These are phyloP conservation scores for Phoma sp. DNA, from an alignment of 2,329 filamentous ascomycete species.

Conservation along the genomic window DNA sequence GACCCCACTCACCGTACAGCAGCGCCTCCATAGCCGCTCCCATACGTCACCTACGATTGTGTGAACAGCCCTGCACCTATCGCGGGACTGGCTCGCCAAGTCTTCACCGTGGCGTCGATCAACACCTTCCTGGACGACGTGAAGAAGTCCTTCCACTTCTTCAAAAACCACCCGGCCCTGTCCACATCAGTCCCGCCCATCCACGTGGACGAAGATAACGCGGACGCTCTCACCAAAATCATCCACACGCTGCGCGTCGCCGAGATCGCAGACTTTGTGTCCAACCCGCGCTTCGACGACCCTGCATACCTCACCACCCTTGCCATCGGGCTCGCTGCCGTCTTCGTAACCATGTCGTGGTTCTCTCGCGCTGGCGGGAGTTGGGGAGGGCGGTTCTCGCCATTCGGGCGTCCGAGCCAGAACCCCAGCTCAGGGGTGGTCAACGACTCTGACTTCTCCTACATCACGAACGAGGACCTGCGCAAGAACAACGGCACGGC, in stretches of 20 bases:
- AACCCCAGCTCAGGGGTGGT: slow-evolving; percentile 59
- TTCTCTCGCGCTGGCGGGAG: slow-evolving; percentile 51
- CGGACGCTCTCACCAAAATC: slow-evolving; percentile 30
- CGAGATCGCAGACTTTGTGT: slow-evolving; percentile 34
- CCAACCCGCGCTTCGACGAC: slow-evolving; percentile 42
- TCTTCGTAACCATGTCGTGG: slow-evolving; percentile 55
- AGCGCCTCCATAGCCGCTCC: slow-evolving; percentile 6
- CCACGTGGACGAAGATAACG: slow-evolving; percentile 17
- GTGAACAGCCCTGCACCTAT: slow-evolving; percentile 20
- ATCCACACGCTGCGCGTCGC: slow-evolving; percentile 27
- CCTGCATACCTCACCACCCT: slow-evolving; percentile 42
- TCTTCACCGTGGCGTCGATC: slow-evolving; percentile 46
- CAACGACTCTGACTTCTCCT: slow-evolving; percentile 78
- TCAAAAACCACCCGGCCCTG: slow-evolving; percentile 39
- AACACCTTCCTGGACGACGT: slow-evolving; percentile 42
- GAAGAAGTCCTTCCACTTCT: slow-evolving; percentile 45
- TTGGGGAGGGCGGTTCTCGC: slow-evolving; percentile 56
- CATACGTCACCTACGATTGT: slow-evolving; percentile 17
- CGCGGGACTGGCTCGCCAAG: slow-evolving; percentile 14
- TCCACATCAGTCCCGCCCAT: slow-evolving; percentile 28
- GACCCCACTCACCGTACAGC: slow-evolving; percentile 16
- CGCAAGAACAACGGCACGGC: slow-evolving; percentile 51
- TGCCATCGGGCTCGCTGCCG: slow-evolving; percentile 45
- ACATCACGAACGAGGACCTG: slow-evolving; percentile 80
- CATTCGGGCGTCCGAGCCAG: slow-evolving; percentile 53